Evolutionary conservation across 257 asterid genomes (phyloP).

Genomic region (Schizonepeta tenuifolia): DNA sequence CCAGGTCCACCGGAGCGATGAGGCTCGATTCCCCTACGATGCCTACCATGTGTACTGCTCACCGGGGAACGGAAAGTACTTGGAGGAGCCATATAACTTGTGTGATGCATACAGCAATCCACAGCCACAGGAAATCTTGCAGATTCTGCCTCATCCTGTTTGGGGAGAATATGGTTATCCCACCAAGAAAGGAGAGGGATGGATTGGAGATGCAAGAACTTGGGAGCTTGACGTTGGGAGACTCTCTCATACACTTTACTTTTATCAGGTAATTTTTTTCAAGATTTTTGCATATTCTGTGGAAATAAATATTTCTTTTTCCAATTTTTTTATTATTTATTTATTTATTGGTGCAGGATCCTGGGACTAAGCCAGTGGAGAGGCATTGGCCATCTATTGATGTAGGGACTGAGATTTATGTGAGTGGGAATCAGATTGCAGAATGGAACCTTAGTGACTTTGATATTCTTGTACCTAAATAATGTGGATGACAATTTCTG

Average conservation of each 20-base stretch:
- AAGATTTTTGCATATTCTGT: background rate
- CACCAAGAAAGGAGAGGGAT: slow-evolving; percentile 54
- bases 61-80: slow-evolving; percentile 52
- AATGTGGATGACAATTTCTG: background rate
- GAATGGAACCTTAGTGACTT: slow-evolving; percentile 63
- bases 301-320: background rate
- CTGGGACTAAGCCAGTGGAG: slow-evolving; percentile 49
- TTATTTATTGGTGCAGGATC: slow-evolving; percentile 46
- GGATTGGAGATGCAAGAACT: slow-evolving; percentile 64
- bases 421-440: slow-evolving; percentile 46
- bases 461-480: slow-evolving; percentile 47
- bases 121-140: slow-evolving; percentile 67
- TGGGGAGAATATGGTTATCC: slow-evolving; percentile 71
- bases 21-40: slow-evolving; percentile 46
- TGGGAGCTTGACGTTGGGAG: slow-evolving; percentile 72
- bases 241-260: slow-evolving; percentile 55
- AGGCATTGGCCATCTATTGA: slow-evolving; percentile 59
- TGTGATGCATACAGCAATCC: slow-evolving; percentile 70
- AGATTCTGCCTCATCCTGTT: slow-evolving; percentile 62
- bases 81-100: slow-evolving; percentile 48
- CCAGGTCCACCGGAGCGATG: slow-evolving; percentile 45
- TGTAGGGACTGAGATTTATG: slow-evolving; percentile 59
- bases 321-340: background rate
- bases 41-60: slow-evolving; percentile 67
- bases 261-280: slow-evolving; percentile 47